Evolutionary conservation across 345 rosid genomes (phyloP).

Genomic region (Lepidium africanum): DNA sequence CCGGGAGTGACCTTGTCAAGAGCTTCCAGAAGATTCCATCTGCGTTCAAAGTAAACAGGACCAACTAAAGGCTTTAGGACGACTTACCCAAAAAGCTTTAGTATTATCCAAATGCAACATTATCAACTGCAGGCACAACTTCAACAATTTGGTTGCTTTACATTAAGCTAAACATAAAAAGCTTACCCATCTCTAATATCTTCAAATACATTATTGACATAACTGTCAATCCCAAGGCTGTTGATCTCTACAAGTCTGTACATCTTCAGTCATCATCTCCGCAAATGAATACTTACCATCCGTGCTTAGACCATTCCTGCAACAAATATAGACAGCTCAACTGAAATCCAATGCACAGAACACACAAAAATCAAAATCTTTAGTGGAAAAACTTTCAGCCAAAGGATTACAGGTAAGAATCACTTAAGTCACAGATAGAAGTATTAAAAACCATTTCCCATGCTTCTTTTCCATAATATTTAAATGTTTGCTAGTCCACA

Average conservation of each 20-base stretch:
- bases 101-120: neutral
- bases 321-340: slow-evolving; percentile 10
- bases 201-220: slow-evolving; percentile 81
- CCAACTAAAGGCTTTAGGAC: neutral
- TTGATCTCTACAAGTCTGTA: slow-evolving; percentile 79
- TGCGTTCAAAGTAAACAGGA: slow-evolving; percentile 27
- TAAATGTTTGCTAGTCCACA: neutral
- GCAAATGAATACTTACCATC: slow-evolving; percentile 70
- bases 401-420: neutral
- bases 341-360: neutral
- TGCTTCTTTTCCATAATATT: neutral
- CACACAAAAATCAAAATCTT: neutral
- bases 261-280: slow-evolving; percentile 90
- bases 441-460: neutral
- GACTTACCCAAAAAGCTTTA: neutral
- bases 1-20: slow-evolving; percentile 82
- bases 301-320: slow-evolving; percentile 77
- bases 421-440: neutral
- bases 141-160: neutral
- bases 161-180: neutral
- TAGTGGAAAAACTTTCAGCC: too few relatives aligned
- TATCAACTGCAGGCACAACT: neutral
- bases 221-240: slow-evolving; percentile 69
- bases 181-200: slow-evolving; percentile 83
- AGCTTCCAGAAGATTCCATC: slow-evolving; percentile 88